These are phyloP conservation scores for Lolium perenne DNA, from an alignment of 176 grass and related monocot species.

Conservation along the genomic window DNA sequence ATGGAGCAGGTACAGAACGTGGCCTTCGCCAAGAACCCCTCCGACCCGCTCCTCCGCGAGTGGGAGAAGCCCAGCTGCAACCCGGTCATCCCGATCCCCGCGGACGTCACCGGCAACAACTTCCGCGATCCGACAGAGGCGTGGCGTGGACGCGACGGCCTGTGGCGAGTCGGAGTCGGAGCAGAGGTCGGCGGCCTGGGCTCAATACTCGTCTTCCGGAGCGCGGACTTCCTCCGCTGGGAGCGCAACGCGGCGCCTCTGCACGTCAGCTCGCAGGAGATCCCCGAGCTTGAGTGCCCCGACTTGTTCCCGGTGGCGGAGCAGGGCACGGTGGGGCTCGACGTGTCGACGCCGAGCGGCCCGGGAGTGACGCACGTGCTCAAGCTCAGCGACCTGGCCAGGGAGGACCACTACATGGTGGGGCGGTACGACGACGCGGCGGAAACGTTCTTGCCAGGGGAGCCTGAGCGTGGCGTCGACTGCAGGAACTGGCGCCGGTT, in stretches of 20 bases:
- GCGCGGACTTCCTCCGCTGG: constrained; percentile 60
- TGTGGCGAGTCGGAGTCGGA: constrained; percentile 56
- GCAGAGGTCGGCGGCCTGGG: constrained; percentile 51
- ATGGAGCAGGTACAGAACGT: constrained; percentile 65
- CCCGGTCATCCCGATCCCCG: constrained; percentile 54
- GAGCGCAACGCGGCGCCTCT: constrained; percentile 46
- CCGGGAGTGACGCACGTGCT: constrained; percentile 54
- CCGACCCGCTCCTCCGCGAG: constrained; percentile 56
- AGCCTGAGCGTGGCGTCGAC: constrained; percentile 53
- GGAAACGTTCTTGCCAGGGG: constrained; percentile 54
- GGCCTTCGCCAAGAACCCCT: constrained; percentile 57
- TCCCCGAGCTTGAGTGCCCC: constrained; percentile 70
- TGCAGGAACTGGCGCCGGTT: constrained; percentile 53
- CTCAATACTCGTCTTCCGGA: constrained; percentile 53
- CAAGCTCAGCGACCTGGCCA: constrained; percentile 62
- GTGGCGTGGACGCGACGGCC: constrained; percentile 70
- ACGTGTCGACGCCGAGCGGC: constrained; percentile 39
- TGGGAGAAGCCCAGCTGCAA: constrained; percentile 78
- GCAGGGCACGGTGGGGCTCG: constrained; percentile 39
- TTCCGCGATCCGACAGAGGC: constrained; percentile 80
- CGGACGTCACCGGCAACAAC: constrained; percentile 41
- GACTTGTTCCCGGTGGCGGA: constrained; percentile 68
- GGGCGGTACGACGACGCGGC: constrained; percentile 59
- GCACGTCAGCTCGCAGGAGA: constrained; percentile 38
- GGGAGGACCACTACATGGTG: constrained; percentile 75